Percentiles rank a stretch among this genome's conserved stretches.
These are phyloP conservation scores for Starmera stellimalicola DNA, from an alignment of 1,139 yeast genomes.

Conservation along the genomic window DNA sequence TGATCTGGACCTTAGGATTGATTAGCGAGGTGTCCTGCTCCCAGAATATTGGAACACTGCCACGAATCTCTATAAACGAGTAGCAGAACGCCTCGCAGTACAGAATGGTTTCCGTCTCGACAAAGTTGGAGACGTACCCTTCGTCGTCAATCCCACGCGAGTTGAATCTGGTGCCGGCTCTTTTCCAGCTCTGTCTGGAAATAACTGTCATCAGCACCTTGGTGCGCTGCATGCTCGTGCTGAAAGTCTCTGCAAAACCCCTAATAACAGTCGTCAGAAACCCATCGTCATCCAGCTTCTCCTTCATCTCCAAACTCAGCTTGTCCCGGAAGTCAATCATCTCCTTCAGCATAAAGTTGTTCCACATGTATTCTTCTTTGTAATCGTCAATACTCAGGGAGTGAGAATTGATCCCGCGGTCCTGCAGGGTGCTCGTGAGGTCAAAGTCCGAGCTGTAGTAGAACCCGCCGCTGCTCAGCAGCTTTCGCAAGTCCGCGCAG, in stretches of 20 bases:
- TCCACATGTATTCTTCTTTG: constrained; percentile 94
- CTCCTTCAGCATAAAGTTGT: constrained; percentile 81
- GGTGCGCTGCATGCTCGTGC: constrained; percentile 39
- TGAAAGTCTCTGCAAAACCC: constrained; percentile 81
- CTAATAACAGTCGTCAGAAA: constrained; percentile 87
- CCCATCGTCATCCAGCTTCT: constrained; percentile 59
- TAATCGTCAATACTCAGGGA: constrained; percentile 44
- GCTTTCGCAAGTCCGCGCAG: constrained; percentile 66
- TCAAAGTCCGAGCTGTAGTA: constrained; percentile 91
- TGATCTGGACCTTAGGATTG: constrained; percentile 76
- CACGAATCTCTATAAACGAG: constrained; percentile 82
- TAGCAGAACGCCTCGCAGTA: constrained; percentile 49
- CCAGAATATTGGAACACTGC: constrained; percentile 96
- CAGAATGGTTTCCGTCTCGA: constrained; percentile 81
- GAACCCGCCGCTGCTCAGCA: constrained; percentile 81
- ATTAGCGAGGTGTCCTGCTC: constrained; percentile 87
- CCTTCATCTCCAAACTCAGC: constrained; percentile 48
- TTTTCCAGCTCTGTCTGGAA: constrained; percentile 88
- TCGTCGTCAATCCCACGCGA: constrained; percentile 95
- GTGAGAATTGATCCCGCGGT: constrained; percentile 44
- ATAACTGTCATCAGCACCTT: constrained; percentile 66
- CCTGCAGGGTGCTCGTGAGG: constrained; percentile 73
- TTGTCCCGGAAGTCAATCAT: constrained; percentile 66
- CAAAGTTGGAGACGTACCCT: constrained; percentile 92
- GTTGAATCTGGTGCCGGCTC: constrained; percentile 93